Conservation (phyloP, 176 grass and related monocot genomes). For the Neostapfia colusana region DNA sequence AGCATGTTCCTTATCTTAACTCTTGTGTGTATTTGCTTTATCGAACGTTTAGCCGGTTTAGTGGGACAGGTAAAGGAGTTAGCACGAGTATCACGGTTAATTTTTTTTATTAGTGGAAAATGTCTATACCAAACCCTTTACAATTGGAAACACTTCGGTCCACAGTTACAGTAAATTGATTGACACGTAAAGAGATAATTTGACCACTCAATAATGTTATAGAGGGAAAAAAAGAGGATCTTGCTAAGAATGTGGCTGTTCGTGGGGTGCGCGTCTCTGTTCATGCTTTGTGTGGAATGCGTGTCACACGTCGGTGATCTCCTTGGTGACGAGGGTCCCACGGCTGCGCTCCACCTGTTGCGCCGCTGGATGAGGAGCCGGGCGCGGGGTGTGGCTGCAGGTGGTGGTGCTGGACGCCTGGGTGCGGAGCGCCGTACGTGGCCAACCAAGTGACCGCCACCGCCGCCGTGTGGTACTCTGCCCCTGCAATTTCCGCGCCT, state of each 20-base stretch:
- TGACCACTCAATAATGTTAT: neutral
- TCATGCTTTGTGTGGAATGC: neutral
- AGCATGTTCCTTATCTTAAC: neutral
- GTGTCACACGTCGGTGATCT: slow-evolving; percentile 41
- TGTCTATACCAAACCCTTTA: too few species aligned
- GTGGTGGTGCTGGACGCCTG: slow-evolving; percentile 10
- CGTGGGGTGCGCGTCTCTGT: neutral
- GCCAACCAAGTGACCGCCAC: slow-evolving; percentile 38
- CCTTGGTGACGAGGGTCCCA: slow-evolving; percentile 36
- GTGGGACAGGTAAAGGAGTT: neutral
- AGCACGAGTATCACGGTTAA: neutral
- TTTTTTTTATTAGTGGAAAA: too few species aligned
- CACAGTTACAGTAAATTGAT: too few species aligned
- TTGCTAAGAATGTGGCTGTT: neutral
- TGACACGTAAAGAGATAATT: neutral
- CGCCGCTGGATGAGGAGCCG: neutral
- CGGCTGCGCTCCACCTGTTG: slow-evolving; percentile 28
- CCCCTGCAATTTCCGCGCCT: slow-evolving; percentile 43
- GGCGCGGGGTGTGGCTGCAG: slow-evolving; percentile 5
- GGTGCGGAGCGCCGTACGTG: neutral
- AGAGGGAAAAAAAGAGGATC: neutral
- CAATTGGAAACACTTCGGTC: too few species aligned
- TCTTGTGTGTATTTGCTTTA: neutral
- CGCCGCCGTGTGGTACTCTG: slow-evolving; percentile 41
- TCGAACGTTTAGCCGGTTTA: neutral